Percentiles rank a stretch among this genome's conserved stretches.
Conservation (phyloP, 306 rosid genomes). For the Cicer cuneatum region DNA sequence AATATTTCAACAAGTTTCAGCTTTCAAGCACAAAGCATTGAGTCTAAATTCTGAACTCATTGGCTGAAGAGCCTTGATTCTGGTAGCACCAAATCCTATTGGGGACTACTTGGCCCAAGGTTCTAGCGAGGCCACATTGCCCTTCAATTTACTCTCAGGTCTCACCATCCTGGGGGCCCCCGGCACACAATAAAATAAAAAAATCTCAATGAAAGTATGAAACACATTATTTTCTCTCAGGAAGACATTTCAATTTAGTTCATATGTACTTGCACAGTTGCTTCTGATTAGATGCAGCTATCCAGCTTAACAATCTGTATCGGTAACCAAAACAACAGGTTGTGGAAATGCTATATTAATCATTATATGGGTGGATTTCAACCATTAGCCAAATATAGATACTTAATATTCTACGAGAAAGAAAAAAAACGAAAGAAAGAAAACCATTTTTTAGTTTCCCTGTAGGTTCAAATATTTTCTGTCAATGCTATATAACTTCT, state of each 20-base stretch:
- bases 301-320: background rate
- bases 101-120: background rate
- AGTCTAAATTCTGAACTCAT: conserved; percentile 20
- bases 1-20: conserved; percentile 15
- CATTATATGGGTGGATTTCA: conserved; percentile 18
- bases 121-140: conserved; percentile 1
- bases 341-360: conserved; percentile 7
- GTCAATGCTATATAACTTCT: conserved; percentile 10
- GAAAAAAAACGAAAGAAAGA: background rate
- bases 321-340: conserved; percentile 24
- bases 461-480: conserved; percentile 28
- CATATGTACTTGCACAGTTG: conserved; percentile 23
- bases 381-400: conserved; percentile 11
- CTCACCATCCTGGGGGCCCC: background rate
- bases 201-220: background rate
- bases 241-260: conserved; percentile 4
- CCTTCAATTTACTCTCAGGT: background rate
- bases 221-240: background rate
- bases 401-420: background rate
- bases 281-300: conserved; percentile 11
- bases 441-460: background rate
- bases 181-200: background rate
- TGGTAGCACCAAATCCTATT: conserved; percentile 1
- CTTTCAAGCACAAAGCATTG: conserved; percentile 23
- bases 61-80: background rate